Evolutionary conservation across 1,284 basidiomycete species (phyloP).

Genomic region (Sporisorium graminicola): DNA sequence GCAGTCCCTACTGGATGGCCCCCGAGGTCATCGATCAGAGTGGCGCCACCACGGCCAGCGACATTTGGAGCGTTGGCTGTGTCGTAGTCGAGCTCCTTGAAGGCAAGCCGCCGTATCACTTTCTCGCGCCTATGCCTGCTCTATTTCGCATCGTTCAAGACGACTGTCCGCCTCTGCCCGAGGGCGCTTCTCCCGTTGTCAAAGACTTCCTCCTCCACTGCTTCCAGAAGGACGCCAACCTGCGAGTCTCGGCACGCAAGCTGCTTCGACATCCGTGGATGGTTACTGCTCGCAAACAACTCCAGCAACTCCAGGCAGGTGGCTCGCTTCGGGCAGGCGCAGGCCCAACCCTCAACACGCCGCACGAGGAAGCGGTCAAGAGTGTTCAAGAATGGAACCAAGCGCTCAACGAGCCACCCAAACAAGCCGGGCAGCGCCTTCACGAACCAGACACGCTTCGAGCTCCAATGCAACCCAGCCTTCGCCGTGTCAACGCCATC

Average conservation of each 20-base stretch:
- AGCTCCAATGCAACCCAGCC: slow-evolving; percentile 40
- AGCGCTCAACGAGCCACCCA: slow-evolving; percentile 83
- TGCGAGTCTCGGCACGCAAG: slow-evolving; percentile 93
- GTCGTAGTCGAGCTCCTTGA: slow-evolving; percentile 96
- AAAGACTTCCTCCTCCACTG: slow-evolving; percentile 97
- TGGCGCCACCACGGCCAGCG: slow-evolving; percentile 94
- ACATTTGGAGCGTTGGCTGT: slow-evolving; percentile 96
- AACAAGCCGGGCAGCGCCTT: slow-evolving; percentile 23
- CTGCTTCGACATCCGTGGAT: slow-evolving; percentile 95
- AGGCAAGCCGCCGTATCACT: slow-evolving; percentile 94
- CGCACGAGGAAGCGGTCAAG: slow-evolving; percentile 89
- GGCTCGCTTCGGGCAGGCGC: slow-evolving; percentile 72
- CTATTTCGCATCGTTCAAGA: slow-evolving; percentile 98
- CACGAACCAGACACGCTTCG: slow-evolving; percentile 41
- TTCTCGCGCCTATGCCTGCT: slow-evolving; percentile 96
- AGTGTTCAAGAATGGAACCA: slow-evolving; percentile 99
- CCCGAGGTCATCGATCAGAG: slow-evolving; percentile 76
- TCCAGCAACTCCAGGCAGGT: slow-evolving; percentile 72
- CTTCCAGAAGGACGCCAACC: slow-evolving; percentile 96
- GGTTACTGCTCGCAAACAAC: slow-evolving; percentile 83
- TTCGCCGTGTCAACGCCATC: slow-evolving; percentile 46
- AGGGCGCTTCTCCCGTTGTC: slow-evolving; percentile 87
- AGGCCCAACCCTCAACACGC: slow-evolving; percentile 29
- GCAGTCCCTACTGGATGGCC: slow-evolving; percentile 69
- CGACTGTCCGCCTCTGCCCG: slow-evolving; percentile 93